Evolutionary conservation across 768 basidiomycete genomes (phyloP), one percentile per base, ranked within the genome.

Genomic region (Zangia roseola): DNA sequence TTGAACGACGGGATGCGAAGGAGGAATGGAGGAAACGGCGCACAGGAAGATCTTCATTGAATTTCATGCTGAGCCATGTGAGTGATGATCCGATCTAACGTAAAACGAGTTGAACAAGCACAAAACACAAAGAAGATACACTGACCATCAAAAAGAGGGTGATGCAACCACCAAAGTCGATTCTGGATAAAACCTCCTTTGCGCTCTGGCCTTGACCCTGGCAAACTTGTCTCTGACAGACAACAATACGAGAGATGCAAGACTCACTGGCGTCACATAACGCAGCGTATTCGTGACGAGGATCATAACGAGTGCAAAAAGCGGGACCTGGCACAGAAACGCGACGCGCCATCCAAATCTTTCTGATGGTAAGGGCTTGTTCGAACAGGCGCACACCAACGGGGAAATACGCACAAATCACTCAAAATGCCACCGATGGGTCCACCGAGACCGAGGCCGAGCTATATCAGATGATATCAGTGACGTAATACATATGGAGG

Each of bases 321-420:
- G 51, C 2, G 88, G 87, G 4, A 84, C 62, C 60, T 91, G 88
- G 17, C 83, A 66, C 2, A 90, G 69, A 65, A 91, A 91, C 0
- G 88, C 86, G 74, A 80, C 81, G 53, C 88, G 73, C 88, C 87
- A 90, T 2, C 86, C 86, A 20, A 86, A 63, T 64, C 86, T 87
- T 41, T n/a, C 39, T 14, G 23, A 12, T 16, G 13, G 7, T 14
- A 17, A 47, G 31, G 13, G 9, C 24, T 17, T 5, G 4, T n/a
- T 23, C 16, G 12, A 10, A 34, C 26, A 28, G 14, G 23, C 10
- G 10, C 25, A 6, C 10, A 37, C 7, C 38, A 6, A 21, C 16
- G 14, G 19, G 2, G 12, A 25, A 33, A 6, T n/a, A 49, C 61
- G 16, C 23, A 63, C 61, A 54, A 21, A 40, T 62, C 60, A 12